Evolutionary conservation across 1,284 basidiomycete species (phyloP).

Genomic region (Ceratobasidium sp.): DNA sequence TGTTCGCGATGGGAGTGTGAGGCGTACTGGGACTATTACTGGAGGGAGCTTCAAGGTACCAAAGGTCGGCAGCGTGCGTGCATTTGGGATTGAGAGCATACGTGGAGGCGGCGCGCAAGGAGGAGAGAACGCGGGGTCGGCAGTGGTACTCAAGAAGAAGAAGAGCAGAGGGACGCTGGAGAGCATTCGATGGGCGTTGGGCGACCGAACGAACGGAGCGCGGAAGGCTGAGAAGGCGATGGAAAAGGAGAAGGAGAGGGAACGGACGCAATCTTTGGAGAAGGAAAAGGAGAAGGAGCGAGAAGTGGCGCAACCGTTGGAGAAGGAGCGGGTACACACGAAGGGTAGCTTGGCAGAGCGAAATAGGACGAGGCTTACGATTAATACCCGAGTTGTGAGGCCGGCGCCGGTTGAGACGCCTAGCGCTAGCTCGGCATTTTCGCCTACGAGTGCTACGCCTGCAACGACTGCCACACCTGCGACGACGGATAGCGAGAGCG

Average conservation of each 20-base stretch:
- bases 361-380: conserved; percentile 27
- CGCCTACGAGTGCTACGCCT: conserved; percentile 1
- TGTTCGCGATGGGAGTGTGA: conserved; percentile 9
- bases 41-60: conserved; percentile 8
- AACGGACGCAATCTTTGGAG: conserved; percentile 48
- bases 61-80: background rate
- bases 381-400: conserved; percentile 18
- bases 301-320: conserved; percentile 49
- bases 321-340: conserved; percentile 66
- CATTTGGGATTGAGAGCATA: background rate
- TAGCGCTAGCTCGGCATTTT: background rate
- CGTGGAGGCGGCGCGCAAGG: background rate
- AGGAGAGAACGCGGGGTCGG: conserved; percentile 35
- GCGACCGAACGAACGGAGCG: conserved; percentile 54
- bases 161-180: conserved; percentile 75
- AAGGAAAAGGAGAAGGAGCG: conserved; percentile 76
- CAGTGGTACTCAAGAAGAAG: conserved; percentile 77
- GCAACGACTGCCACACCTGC: conserved; percentile 7
- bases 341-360: conserved; percentile 18
- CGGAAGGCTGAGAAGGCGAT: conserved; percentile 64
- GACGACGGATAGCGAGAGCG: conserved; percentile 33
- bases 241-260: conserved; percentile 54
- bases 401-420: conserved; percentile 12
- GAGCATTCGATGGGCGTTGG: conserved; percentile 69
- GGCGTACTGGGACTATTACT: conserved; percentile 6